Evolutionary conservation across 352 stramenopile genomes (phyloP).

Genomic region (Phytophthora pini): DNA sequence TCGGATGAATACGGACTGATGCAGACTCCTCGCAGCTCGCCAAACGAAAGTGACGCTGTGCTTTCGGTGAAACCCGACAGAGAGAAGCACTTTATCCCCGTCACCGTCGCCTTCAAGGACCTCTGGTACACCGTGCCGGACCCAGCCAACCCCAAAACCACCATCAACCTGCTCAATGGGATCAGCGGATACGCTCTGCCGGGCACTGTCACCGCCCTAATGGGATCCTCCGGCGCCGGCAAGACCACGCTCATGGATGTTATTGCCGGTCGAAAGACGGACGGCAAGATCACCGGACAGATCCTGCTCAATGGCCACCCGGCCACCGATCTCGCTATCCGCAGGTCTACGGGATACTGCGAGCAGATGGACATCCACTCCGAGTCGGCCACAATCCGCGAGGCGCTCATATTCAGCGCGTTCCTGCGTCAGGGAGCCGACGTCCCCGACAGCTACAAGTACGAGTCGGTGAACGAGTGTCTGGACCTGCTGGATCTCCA

Average conservation of each 20-base stretch:
- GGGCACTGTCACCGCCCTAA: constrained; percentile 24
- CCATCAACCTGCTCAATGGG: constrained; percentile 26
- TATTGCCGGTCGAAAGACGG: constrained; percentile 25
- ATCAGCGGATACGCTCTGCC: constrained; percentile 26
- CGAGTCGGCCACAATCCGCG: constrained; percentile 85
- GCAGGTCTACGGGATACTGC: constrained; percentile 59
- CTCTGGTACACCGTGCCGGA: constrained; percentile 24
- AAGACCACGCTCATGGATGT: constrained; percentile 35
- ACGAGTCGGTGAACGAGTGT: constrained; percentile 32
- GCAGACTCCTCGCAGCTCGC: constrained; percentile 11
- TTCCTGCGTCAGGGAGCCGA: constrained; percentile 37
- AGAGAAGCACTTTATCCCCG: constrained; percentile 18
- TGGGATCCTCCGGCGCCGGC: constrained; percentile 24
- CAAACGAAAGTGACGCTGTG: neutral
- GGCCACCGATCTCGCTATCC: constrained; percentile 54
- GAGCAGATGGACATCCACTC: constrained; percentile 90
- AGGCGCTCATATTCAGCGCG: constrained; percentile 47
- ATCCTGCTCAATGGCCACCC: constrained; percentile 42
- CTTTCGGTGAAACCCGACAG: constrained; percentile 7
- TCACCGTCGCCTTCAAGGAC: constrained; percentile 29
- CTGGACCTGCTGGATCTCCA: constrained; percentile 26
- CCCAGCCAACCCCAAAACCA: constrained; percentile 24
- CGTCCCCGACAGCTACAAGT: constrained; percentile 41
- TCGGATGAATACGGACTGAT: constrained; percentile 13
- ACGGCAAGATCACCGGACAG: constrained; percentile 14